Percentiles rank a stretch among this genome's conserved stretches.
Conservation (phyloP, 108 stramenopile genomes). For the Pseudonitzschia multiseries region DNA sequence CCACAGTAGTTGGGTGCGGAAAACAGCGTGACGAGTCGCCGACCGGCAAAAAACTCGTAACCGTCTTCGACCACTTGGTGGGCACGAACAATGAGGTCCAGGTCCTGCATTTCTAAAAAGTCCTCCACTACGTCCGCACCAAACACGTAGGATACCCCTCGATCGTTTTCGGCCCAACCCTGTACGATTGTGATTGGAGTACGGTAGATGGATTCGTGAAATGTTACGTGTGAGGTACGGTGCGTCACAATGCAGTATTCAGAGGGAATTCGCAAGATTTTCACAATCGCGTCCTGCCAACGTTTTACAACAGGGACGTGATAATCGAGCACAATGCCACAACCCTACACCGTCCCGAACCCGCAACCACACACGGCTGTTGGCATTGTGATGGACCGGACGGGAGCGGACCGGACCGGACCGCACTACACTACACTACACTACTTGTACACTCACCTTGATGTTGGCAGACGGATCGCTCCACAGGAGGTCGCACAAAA, state of each 20-base stretch:
- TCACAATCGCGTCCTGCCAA: background rate
- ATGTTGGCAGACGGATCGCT: constrained; percentile 97
- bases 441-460: constrained; percentile 17
- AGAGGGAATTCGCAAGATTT: background rate
- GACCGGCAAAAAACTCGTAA: constrained; percentile 97
- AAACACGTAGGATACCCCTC: constrained; percentile 97
- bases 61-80: constrained; percentile 99
- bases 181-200: constrained; percentile 18
- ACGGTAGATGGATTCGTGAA: background rate
- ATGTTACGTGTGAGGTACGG: background rate
- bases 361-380: no score
- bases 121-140: constrained; percentile 95
- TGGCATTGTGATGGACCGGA: background rate
- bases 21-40: constrained; percentile 93
- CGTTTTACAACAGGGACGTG: background rate
- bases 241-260: background rate
- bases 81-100: constrained; percentile 96
- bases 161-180: constrained; percentile 99
- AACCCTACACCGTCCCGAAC: background rate
- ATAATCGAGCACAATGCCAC: background rate
- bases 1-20: constrained; percentile 58
- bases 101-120: constrained; percentile 92
- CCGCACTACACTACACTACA: background rate
- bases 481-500: constrained; percentile 97
- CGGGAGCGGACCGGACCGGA: no score